Percentiles rank a stretch among this genome's conserved stretches.
Evolutionary conservation across 805 yeast species (phyloP).

Genomic region (Starmerella gropengiesseri): DNA sequence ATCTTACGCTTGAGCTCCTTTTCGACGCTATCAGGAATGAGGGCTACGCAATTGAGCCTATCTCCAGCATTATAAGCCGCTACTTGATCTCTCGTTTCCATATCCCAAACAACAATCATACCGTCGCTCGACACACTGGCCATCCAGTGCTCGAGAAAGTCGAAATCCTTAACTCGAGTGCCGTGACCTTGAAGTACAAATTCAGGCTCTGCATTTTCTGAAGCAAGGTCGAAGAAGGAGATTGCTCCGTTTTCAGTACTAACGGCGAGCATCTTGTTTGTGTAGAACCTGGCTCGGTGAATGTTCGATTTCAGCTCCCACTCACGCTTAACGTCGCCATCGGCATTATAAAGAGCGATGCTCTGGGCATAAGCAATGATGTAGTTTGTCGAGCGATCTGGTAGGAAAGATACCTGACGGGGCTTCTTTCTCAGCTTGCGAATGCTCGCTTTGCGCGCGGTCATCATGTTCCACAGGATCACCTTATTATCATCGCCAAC

Average conservation of each 20-base stretch:
- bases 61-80: slow-evolving; percentile 89
- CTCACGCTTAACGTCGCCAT: slow-evolving; percentile 34
- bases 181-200: slow-evolving; percentile 71
- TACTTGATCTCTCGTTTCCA: slow-evolving; percentile 55
- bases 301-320: slow-evolving; percentile 41
- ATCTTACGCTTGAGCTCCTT: slow-evolving; percentile 38
- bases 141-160: slow-evolving; percentile 43
- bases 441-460: slow-evolving; percentile 82
- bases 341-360: slow-evolving; percentile 32
- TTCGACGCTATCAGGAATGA: slow-evolving; percentile 64
- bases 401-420: slow-evolving; percentile 41
- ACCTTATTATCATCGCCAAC: slow-evolving; percentile 78
- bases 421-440: slow-evolving; percentile 37
- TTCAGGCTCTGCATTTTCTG: slow-evolving; percentile 29
- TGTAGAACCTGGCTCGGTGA: slow-evolving; percentile 53
- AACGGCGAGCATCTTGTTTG: slow-evolving; percentile 44
- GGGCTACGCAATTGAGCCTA: slow-evolving; percentile 73
- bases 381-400: slow-evolving; percentile 55
- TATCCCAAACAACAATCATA: slow-evolving; percentile 82
- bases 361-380: slow-evolving; percentile 52
- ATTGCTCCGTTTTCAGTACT: slow-evolving; percentile 68
- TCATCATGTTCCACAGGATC: slow-evolving; percentile 92
- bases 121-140: slow-evolving; percentile 90
- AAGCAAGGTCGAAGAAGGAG: slow-evolving; percentile 37
- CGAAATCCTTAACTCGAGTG: slow-evolving; percentile 70